Evolutionary conservation across 768 basidiomycete species (phyloP), one percentile per base, ranked within the genome.

Genomic region (Lactifluus subvellereus): DNA sequence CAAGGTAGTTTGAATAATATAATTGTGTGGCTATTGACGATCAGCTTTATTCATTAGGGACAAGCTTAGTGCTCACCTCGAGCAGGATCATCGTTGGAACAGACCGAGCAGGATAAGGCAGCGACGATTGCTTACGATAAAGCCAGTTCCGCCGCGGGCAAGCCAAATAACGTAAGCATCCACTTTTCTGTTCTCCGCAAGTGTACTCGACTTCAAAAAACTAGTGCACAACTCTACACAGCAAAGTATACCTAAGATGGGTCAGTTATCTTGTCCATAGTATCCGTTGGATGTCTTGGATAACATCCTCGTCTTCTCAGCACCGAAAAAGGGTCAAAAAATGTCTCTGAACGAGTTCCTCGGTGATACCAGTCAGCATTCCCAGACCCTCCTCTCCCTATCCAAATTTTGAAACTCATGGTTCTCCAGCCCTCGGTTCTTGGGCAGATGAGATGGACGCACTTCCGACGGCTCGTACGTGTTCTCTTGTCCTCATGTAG

Each of bases 391-490:
- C 69, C 69, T 70, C 58, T 59, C 63, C 59, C 35, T 56, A 35
- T 58, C 11, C 20, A 64, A 48, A 6, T 67, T 64, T 64, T 66
- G 48, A 54, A 47, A 55, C 60, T 54, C 59, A 55, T 66, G 52
- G 65, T 57, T 38, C 70, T 61, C 14, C 62, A 94, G 92, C 86
- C 57, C 77, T 91, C 57, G 96, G 94, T 71, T 95, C 92, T 72
- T 99, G 97, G 97, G 97, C 97, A 7, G 97, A 98, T 73, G 97
- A 98, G 76, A 94, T 98, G 92, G 95, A 97, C 68, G 70, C 82
- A 35, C 82, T 98, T 65, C 96, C 96, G 32, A 89, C 85, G 69
- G 95, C 93, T 71, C 96, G 96, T 98, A 78, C 78, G 94, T 80
- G n/a, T 58, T 49, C 55, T 58, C 56, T 30, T 51, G 51, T 40